phyloP scores from a whole-genome alignment of 768 basidiomycete genomes.

The Russula dissimulans region DNA sequence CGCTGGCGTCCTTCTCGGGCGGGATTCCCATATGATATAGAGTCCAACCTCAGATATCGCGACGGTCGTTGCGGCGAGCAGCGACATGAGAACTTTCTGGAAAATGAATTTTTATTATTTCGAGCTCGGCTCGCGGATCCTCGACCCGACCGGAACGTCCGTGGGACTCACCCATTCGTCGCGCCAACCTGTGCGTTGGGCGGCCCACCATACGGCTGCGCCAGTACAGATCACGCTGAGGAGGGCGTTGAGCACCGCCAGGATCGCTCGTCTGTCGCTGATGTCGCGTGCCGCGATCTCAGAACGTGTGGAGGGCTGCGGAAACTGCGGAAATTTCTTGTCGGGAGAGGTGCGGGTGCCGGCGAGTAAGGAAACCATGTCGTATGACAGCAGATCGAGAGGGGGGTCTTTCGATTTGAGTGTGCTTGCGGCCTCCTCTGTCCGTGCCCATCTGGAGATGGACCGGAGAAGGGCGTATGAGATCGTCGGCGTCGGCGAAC shows the following conservation, averaged over 20 bases:
- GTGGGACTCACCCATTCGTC: conserved; percentile 61
- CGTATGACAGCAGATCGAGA: conserved; percentile 47
- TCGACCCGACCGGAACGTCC: neutral
- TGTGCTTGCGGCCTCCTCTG: conserved; percentile 34
- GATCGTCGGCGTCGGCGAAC: conserved; percentile 31
- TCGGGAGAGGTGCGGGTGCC: conserved; percentile 74
- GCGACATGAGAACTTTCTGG: conserved; percentile 48
- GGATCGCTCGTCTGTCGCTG: conserved; percentile 57
- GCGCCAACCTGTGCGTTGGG: conserved; percentile 51
- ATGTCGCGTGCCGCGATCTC: conserved; percentile 37
- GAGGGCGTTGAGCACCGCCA: conserved; percentile 60
- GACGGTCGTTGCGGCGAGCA: conserved; percentile 54
- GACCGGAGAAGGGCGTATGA: conserved; percentile 50
- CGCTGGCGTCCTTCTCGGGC: conserved; percentile 16
- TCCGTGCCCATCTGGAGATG: conserved; percentile 63
- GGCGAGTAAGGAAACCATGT: conserved; percentile 68
- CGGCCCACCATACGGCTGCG: conserved; percentile 65
- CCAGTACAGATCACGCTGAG: conserved; percentile 61
- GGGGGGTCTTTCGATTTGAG: conserved; percentile 34
- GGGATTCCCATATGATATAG: conserved; percentile 65
- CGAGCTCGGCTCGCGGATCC: neutral
- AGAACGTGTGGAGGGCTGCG: conserved; percentile 39
- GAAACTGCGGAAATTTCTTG: conserved; percentile 44
- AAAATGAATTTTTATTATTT: neutral
- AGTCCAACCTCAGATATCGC: conserved; percentile 61